A percentile compares a stretch with the other conserved stretches of the same genome.
These are phyloP conservation scores for Capsicum baccatum DNA, from an alignment of 257 asterid species.

Conservation along the genomic window DNA sequence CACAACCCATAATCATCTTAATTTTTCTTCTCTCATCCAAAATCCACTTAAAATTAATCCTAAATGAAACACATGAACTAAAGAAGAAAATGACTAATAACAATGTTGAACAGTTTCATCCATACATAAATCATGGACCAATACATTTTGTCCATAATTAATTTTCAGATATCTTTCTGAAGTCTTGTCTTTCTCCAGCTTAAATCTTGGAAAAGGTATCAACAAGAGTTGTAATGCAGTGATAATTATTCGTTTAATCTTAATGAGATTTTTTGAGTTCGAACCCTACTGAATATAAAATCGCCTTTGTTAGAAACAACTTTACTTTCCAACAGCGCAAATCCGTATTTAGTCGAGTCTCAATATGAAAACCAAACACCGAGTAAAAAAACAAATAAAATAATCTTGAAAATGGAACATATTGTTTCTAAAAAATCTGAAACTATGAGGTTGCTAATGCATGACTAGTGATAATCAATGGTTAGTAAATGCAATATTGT, in stretches of 20 bases:
- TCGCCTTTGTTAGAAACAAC: neutral
- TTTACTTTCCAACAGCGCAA: no score
- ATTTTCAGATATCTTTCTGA: neutral
- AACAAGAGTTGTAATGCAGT: neutral
- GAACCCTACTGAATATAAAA: neutral
- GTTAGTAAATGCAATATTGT: neutral
- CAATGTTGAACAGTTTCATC: neutral
- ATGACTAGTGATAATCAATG: conserved; percentile 12
- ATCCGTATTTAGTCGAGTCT: neutral
- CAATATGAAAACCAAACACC: neutral
- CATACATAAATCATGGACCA: neutral
- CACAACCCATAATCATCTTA: no score
- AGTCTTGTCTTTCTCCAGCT: neutral
- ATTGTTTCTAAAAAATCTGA: neutral
- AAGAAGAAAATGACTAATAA: neutral
- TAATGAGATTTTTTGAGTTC: neutral
- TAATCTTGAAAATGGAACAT: neutral
- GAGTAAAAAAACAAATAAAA: neutral
- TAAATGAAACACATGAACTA: neutral
- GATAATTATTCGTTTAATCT: neutral
- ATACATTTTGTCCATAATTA: neutral
- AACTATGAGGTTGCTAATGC: neutral
- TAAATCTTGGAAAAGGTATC: neutral
- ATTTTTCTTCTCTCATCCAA: neutral
- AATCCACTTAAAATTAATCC: neutral